Evolutionary conservation across 768 basidiomycete species (phyloP).

Genomic region (Dentipellis sp.): DNA sequence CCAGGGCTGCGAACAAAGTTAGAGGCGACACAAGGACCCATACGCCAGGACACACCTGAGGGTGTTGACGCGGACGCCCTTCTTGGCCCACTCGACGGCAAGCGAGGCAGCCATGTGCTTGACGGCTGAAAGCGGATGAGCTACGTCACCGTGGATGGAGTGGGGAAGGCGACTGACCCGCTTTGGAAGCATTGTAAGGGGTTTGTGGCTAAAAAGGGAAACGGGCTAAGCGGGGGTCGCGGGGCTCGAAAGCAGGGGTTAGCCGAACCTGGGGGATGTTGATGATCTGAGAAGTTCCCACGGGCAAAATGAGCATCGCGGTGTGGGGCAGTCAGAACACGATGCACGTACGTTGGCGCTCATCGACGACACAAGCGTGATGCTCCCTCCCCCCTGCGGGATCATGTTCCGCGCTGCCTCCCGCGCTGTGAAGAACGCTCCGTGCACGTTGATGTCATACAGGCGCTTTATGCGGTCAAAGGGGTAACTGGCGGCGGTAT

Average conservation of each 20-base stretch:
- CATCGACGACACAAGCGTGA: slow-evolving; percentile 87
- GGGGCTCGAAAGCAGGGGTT: neutral
- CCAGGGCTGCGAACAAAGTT: slow-evolving; percentile 52
- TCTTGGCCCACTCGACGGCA: slow-evolving; percentile 93
- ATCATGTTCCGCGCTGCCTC: slow-evolving; percentile 94
- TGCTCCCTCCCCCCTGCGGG: slow-evolving; percentile 64
- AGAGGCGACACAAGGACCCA: neutral
- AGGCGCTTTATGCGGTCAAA: slow-evolving; percentile 75
- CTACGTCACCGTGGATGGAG: neutral
- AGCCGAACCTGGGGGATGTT: slow-evolving; percentile 73
- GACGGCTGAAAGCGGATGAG: slow-evolving; percentile 43
- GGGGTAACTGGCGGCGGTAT: slow-evolving; percentile 54
- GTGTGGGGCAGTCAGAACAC: neutral
- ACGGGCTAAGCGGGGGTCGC: neutral
- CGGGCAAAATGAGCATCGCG: slow-evolving; percentile 1
- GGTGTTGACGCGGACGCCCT: slow-evolving; percentile 79
- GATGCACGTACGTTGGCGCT: slow-evolving; percentile 61
- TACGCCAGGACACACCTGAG: slow-evolving; percentile 40
- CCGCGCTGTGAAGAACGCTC: slow-evolving; percentile 91
- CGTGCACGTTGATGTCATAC: slow-evolving; percentile 91
- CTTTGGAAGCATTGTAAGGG: slow-evolving; percentile 95
- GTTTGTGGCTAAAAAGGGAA: slow-evolving; percentile 57
- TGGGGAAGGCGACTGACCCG: slow-evolving; percentile 37
- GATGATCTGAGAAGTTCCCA: slow-evolving; percentile 45
- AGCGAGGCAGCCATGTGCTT: slow-evolving; percentile 90